phyloP scores from a whole-genome alignment of 495 filamentous ascomycete genomes.

The Pseudotulostoma volvatum region DNA sequence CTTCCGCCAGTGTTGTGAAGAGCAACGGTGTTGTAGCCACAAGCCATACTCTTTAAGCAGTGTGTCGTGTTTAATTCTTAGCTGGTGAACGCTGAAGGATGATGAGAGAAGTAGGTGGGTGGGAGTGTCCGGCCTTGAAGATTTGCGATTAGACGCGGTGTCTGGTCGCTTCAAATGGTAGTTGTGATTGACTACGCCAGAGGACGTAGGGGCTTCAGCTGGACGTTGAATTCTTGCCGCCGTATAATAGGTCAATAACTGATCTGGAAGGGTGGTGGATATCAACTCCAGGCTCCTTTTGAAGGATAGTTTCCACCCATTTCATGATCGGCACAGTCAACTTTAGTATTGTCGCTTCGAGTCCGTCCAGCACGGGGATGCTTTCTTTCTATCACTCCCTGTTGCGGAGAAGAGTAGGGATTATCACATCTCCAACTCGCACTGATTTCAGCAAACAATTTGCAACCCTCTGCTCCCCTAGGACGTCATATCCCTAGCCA shows the following conservation, averaged over 20 bases:
- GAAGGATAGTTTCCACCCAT: not conserved
- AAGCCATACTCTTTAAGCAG: not conserved
- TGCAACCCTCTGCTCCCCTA: not conserved
- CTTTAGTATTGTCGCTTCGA: not conserved
- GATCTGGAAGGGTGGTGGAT: not conserved
- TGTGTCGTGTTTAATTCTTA: not conserved
- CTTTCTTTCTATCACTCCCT: not conserved
- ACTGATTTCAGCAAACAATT: not conserved
- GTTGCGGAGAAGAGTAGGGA: not conserved
- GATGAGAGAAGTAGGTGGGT: not conserved
- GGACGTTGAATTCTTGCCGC: not conserved
- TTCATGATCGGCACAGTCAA: not conserved
- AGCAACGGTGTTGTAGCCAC: not conserved
- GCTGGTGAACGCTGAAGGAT: not conserved
- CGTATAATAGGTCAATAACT: not conserved
- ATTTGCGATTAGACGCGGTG: not conserved
- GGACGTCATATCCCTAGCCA: slow-evolving; percentile 2
- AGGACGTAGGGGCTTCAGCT: not conserved
- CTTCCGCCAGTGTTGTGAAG: not conserved
- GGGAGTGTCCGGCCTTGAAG: not conserved
- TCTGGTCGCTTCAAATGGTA: not conserved
- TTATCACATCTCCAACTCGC: not conserved
- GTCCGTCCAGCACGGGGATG: not conserved
- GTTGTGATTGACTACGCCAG: not conserved
- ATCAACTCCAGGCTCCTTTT: not conserved